A percentile compares a stretch with the other conserved stretches of the same genome.
These are phyloP conservation scores for Acer yangbiense DNA, from an alignment of 345 rosid species.

Conservation along the genomic window DNA sequence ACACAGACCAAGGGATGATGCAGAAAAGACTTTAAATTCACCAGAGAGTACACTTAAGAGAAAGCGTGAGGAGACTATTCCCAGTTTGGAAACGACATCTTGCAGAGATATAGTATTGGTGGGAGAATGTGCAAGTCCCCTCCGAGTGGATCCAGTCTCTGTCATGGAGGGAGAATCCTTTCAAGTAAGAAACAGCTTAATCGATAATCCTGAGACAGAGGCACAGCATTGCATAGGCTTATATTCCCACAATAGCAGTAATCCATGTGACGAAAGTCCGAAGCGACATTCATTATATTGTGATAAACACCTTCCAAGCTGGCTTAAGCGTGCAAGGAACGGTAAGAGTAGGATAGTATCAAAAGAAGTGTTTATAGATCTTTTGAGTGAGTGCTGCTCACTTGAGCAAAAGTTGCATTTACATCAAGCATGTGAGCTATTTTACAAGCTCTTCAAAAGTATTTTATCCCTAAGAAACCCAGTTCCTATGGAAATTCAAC, in stretches of 20 bases:
- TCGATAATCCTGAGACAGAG: conserved; percentile 45
- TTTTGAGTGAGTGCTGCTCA: conserved; percentile 62
- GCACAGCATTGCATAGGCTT: conserved; percentile 60
- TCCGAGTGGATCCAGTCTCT: conserved; percentile 48
- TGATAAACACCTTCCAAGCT: conserved; percentile 92
- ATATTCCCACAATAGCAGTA: conserved; percentile 43
- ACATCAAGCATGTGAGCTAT: conserved; percentile 95
- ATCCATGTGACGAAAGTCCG: conserved; percentile 66
- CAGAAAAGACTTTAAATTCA: conserved; percentile 26
- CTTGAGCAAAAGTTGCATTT: conserved; percentile 66
- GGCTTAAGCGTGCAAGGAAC: conserved; percentile 99
- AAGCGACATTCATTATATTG: conserved; percentile 80
- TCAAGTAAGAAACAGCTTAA: conserved; percentile 34
- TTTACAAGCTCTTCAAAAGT: conserved; percentile 92
- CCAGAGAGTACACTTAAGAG: conserved; percentile 49
- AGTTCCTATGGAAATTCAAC: conserved; percentile 86
- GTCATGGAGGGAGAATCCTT: conserved; percentile 39
- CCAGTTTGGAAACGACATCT: conserved; percentile 38
- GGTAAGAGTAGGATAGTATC: conserved; percentile 97
- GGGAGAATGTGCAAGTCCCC: conserved; percentile 49
- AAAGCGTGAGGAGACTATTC: conserved; percentile 49
- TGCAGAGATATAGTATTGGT: conserved; percentile 53
- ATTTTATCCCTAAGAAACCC: conserved; percentile 87
- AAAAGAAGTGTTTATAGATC: conserved; percentile 84
- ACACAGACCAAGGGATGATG: conserved; percentile 67